phyloP scores from a whole-genome alignment of 163 green algal species.

The Chlamydomonas reinhardtii region DNA sequence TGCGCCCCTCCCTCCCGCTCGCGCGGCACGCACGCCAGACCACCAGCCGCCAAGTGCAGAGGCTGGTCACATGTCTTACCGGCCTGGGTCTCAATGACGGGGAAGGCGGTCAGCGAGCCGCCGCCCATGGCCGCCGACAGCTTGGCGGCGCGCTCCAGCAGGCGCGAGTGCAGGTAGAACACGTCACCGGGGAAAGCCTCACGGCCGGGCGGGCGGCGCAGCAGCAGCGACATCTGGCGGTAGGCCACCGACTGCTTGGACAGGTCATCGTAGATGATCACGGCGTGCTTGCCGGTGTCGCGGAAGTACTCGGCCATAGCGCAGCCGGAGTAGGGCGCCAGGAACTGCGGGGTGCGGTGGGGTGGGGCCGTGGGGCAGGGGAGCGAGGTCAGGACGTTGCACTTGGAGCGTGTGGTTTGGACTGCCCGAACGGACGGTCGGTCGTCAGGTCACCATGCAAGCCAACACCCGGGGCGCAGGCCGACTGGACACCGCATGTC shows the following conservation, averaged over 20 bases:
- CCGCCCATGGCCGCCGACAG: slow-evolving; percentile 79
- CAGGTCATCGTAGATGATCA: slow-evolving; percentile 95
- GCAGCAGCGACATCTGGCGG: slow-evolving; percentile 92
- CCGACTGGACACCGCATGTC: no score
- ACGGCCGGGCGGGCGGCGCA: slow-evolving; percentile 89
- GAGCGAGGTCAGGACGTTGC: no score
- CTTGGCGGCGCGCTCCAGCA: slow-evolving; percentile 90
- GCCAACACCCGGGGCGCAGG: no score
- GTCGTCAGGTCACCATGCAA: not conserved
- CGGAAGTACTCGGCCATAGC: slow-evolving; percentile 91
- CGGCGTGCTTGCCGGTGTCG: slow-evolving; percentile 87
- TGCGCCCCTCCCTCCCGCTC: no score
- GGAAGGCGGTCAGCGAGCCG: slow-evolving; percentile 87
- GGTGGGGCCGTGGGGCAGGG: not conserved
- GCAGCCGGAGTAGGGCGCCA: slow-evolving; percentile 90
- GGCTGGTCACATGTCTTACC: slow-evolving; percentile 38
- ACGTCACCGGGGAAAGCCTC: slow-evolving; percentile 93
- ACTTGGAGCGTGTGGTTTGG: no score
- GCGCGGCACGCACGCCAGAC: no score
- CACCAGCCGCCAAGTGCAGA: no score
- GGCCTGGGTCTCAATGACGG: slow-evolving; percentile 90
- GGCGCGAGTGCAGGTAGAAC: slow-evolving; percentile 92
- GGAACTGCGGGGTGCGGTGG: slow-evolving; percentile 70
- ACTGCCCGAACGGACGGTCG: no score
- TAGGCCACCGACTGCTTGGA: slow-evolving; percentile 94